These are phyloP conservation scores for Aureobasidium sp. DNA, from an alignment of 2,329 filamentous ascomycete genomes.

Conservation along the genomic window DNA sequence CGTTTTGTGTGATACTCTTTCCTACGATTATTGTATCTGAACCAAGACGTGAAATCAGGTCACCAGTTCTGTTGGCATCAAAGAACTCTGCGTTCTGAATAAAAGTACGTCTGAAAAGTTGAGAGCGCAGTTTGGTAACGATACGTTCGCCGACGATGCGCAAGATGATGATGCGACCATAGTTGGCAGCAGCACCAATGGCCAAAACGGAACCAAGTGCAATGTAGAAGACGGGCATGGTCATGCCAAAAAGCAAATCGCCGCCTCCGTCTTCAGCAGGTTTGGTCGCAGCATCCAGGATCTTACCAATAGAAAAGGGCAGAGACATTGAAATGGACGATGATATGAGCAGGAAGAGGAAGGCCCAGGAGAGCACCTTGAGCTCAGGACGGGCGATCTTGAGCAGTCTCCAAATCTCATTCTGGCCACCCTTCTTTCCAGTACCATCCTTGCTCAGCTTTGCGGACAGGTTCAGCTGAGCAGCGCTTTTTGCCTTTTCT, in stretches of 20 bases:
- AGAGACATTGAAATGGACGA: constrained; percentile 93
- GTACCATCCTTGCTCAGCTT: constrained; percentile 75
- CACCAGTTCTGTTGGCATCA: constrained; percentile 92
- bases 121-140: constrained; percentile 79
- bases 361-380: constrained; percentile 70
- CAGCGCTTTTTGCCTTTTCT: constrained; percentile 78
- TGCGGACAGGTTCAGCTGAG: constrained; percentile 82
- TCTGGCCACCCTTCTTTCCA: constrained; percentile 51
- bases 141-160: constrained; percentile 93
- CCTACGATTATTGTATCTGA: constrained; percentile 97
- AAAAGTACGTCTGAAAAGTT: constrained; percentile 85
- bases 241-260: constrained; percentile 72
- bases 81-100: constrained; percentile 99
- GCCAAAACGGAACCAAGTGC: constrained; percentile 68
- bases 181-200: constrained; percentile 82
- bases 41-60: constrained; percentile 89
- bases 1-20: constrained; percentile 96
- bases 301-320: constrained; percentile 92
- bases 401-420: constrained; percentile 79
- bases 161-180: constrained; percentile 85
- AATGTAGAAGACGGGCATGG: constrained; percentile 79
- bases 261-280: constrained; percentile 57
- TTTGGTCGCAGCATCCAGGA: constrained; percentile 84
- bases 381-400: constrained; percentile 84
- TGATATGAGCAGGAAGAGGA: constrained; percentile 78